Conservation (phyloP, 768 basidiomycete genomes). For the Boletus tomentosulus region DNA sequence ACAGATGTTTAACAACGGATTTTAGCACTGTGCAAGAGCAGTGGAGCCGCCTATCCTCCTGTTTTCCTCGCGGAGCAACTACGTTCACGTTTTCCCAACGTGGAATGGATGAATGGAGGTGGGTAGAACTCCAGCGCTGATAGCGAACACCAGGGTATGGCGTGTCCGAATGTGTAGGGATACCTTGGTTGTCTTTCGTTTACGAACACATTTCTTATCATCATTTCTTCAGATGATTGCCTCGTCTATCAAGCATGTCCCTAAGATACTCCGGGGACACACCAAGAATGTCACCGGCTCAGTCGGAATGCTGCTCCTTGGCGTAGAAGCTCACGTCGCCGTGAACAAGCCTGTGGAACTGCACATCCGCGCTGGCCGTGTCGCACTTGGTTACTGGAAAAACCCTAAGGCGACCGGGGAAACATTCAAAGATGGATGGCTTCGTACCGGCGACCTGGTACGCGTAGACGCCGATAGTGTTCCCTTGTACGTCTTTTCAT, state of each 20-base stretch:
- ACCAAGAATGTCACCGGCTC: constrained; percentile 39
- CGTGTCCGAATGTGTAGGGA: no score
- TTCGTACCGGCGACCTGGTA: no score
- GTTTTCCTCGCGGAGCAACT: constrained; percentile 46
- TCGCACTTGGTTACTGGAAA: no score
- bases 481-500: no score
- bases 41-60: constrained; percentile 69
- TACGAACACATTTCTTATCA: no score
- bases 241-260: no score
- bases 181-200: no score
- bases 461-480: no score
- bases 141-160: no score
- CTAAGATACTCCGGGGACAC: constrained; percentile 37
- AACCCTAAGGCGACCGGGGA: no score
- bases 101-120: constrained; percentile 45
- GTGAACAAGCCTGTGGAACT: constrained; percentile 59
- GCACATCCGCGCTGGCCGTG: constrained; percentile 20
- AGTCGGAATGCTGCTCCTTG: constrained; percentile 58
- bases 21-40: constrained; percentile 45
- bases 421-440: no score
- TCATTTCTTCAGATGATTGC: not conserved
- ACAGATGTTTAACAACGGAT: constrained; percentile 41
- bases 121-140: constrained; percentile 3
- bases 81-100: constrained; percentile 32
- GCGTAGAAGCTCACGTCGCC: constrained; percentile 60